phyloP scores from a whole-genome alignment of 352 stramenopile species.

The Globisporangium nodosum region DNA sequence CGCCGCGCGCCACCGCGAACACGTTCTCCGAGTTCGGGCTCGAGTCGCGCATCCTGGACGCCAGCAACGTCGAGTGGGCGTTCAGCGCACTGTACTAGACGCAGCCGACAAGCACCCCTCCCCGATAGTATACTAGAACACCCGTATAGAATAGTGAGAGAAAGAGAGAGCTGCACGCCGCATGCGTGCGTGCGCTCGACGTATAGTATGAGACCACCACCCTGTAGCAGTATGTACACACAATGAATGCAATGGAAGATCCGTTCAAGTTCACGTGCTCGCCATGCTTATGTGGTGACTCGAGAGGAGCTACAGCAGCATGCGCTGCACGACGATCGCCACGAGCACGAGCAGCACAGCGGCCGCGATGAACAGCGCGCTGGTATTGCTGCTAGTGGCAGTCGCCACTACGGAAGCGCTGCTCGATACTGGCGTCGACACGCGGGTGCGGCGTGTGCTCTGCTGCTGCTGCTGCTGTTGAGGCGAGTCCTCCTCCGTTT shows the following conservation, averaged over 20 bases:
- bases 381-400: not conserved
- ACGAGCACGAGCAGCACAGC: conserved; percentile 28
- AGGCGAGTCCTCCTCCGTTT: conserved; percentile 6
- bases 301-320: conserved; percentile 3
- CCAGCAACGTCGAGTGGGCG: conserved; percentile 65
- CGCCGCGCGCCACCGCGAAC: conserved; percentile 17
- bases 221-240: conserved; percentile 9
- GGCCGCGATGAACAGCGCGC: conserved; percentile 25
- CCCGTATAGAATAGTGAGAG: conserved; percentile 11
- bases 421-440: conserved; percentile 3
- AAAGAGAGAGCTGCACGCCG: conserved; percentile 10
- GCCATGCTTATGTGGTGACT: not conserved
- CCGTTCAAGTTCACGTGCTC: not conserved
- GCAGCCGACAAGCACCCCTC: not conserved
- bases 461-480: conserved; percentile 12
- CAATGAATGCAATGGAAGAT: not conserved
- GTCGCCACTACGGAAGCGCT: conserved; percentile 11
- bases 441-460: not conserved
- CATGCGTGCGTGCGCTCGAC: conserved; percentile 1
- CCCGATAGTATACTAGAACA: conserved; percentile 12
- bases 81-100: conserved; percentile 74
- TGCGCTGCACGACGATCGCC: conserved; percentile 17
- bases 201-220: conserved; percentile 20
- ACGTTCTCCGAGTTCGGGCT: conserved; percentile 77
- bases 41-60: conserved; percentile 49